phyloP scores from a whole-genome alignment of 495 filamentous ascomycete genomes.

The Lichina pygmaea region DNA sequence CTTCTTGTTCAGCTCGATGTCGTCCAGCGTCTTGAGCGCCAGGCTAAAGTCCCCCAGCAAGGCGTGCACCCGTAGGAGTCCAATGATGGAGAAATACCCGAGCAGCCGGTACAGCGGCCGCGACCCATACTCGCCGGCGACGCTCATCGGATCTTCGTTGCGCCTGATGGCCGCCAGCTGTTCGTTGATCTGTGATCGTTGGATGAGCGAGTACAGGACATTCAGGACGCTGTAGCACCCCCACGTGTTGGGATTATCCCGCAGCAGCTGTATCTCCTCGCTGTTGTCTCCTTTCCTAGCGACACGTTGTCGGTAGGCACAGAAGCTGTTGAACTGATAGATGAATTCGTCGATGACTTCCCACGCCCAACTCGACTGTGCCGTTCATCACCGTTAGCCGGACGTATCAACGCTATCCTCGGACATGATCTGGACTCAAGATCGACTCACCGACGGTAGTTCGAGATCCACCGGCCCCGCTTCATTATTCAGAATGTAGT shows the following conservation, averaged over 20 bases:
- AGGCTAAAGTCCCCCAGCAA: conserved; percentile 94
- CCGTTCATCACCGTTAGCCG: not conserved
- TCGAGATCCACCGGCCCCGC: conserved; percentile 78
- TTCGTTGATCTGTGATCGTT: conserved; percentile 90
- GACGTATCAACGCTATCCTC: not conserved
- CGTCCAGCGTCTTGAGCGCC: conserved; percentile 92
- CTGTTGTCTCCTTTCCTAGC: conserved; percentile 62
- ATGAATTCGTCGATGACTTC: conserved; percentile 99
- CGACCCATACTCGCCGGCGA: conserved; percentile 83
- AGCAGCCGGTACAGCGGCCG: conserved; percentile 91
- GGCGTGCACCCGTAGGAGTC: conserved; percentile 84
- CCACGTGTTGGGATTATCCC: conserved; percentile 96
- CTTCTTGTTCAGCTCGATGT: conserved; percentile 99
- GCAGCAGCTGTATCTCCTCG: conserved; percentile 71
- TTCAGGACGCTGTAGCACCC: conserved; percentile 98
- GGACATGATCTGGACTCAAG: not conserved
- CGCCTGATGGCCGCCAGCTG: conserved; percentile 86
- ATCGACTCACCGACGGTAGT: conserved; percentile 47
- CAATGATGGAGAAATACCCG: conserved; percentile 97
- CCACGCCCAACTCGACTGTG: conserved; percentile 97
- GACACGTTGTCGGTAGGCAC: conserved; percentile 74
- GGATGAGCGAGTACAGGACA: conserved; percentile 95
- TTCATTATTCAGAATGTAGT: conserved; percentile 96
- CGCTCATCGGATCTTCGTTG: conserved; percentile 55
- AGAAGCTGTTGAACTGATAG: conserved; percentile 99